These are phyloP conservation scores for Paecilomyces variotii DNA, from an alignment of 2,329 filamentous ascomycete species.

Conservation along the genomic window DNA sequence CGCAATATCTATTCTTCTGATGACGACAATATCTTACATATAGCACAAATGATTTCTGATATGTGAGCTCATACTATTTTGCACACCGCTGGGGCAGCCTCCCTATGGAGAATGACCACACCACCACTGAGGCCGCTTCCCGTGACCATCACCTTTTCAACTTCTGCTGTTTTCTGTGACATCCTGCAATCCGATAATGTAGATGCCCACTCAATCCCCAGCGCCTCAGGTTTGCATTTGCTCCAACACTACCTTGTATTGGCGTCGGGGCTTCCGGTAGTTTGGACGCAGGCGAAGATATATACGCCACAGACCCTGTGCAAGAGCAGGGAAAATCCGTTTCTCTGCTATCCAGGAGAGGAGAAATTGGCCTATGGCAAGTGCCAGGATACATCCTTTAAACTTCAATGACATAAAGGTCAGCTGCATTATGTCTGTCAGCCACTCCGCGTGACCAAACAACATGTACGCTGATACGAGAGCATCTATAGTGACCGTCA, in stretches of 20 bases:
- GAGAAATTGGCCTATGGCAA: constrained; percentile 63
- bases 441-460: constrained; percentile 60
- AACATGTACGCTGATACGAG: constrained; percentile 72
- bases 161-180: not conserved
- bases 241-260: constrained; percentile 76
- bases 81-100: not conserved
- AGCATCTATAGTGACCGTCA: constrained; percentile 63
- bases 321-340: constrained; percentile 60
- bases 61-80: not conserved
- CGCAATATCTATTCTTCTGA: not conserved
- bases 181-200: not conserved
- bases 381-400: constrained; percentile 59
- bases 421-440: constrained; percentile 73
- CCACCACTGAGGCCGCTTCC: not conserved
- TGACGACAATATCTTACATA: not conserved
- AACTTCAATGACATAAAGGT: constrained; percentile 68
- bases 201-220: not conserved
- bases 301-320: constrained; percentile 56
- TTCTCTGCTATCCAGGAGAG: constrained; percentile 66
- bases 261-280: constrained; percentile 68
- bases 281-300: constrained; percentile 50
- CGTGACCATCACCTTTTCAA: not conserved
- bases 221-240: constrained; percentile 44
- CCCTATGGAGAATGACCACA: not conserved
- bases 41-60: not conserved